phyloP scores from a whole-genome alignment of 2,329 filamentous ascomycete species.

The Huntiella decipiens region DNA sequence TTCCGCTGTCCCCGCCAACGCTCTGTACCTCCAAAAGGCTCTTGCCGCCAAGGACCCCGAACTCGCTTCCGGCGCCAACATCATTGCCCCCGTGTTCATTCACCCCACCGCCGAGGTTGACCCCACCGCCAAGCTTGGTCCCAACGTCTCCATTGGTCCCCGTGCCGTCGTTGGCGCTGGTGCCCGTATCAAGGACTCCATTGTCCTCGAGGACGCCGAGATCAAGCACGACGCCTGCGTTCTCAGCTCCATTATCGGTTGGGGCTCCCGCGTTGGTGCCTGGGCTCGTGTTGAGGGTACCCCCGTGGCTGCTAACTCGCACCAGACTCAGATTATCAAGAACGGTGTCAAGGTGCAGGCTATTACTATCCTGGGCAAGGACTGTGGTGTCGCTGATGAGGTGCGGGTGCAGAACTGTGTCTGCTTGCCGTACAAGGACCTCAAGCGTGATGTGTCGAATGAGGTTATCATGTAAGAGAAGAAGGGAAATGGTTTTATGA shows the following conservation, averaged over 20 bases:
- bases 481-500: neutral
- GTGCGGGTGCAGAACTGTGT: conserved; percentile 95
- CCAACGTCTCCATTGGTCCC: conserved; percentile 92
- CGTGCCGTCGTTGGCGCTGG: conserved; percentile 69
- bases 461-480: conserved; percentile 74
- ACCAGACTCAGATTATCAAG: conserved; percentile 89
- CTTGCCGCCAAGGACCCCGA: conserved; percentile 47
- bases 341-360: conserved; percentile 97
- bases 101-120: conserved; percentile 82
- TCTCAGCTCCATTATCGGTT: conserved; percentile 89
- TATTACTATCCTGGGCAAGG: conserved; percentile 92
- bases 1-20: conserved; percentile 89
- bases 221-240: conserved; percentile 95
- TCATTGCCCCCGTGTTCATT: conserved; percentile 85
- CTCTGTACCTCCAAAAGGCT: conserved; percentile 87
- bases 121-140: conserved; percentile 86
- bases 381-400: conserved; percentile 84
- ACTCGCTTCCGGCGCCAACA: conserved; percentile 70
- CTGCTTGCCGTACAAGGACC: conserved; percentile 91
- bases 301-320: conserved; percentile 68
- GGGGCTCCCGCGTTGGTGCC: conserved; percentile 89
- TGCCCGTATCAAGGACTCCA: conserved; percentile 83
- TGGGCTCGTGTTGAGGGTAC: conserved; percentile 97
- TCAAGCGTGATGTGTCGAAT: conserved; percentile 84
- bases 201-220: conserved; percentile 85